Percentiles rank a stretch among this genome's conserved stretches.
These are phyloP conservation scores for Drechmeria coniospora DNA, from an alignment of 2,329 filamentous ascomycete genomes.

Conservation along the genomic window DNA sequence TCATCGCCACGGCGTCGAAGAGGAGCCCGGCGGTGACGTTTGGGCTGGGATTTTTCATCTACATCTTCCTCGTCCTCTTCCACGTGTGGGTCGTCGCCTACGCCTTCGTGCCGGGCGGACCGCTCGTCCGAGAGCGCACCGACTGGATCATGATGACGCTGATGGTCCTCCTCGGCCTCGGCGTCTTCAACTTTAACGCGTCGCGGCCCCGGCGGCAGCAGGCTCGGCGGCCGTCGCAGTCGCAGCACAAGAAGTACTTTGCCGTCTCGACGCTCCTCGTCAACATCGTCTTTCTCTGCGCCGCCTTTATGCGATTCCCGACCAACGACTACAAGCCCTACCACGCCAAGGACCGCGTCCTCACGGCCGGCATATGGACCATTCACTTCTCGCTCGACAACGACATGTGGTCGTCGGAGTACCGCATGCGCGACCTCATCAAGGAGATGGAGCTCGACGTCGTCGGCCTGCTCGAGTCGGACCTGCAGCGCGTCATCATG, in stretches of 20 bases:
- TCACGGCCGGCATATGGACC: constrained; percentile 96
- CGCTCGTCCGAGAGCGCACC: constrained; percentile 80
- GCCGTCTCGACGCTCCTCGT: constrained; percentile 49
- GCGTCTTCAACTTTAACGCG: constrained; percentile 57
- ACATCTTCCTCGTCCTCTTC: constrained; percentile 91
- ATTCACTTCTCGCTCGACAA: constrained; percentile 97
- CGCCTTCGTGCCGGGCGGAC: constrained; percentile 90
- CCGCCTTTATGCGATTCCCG: constrained; percentile 83
- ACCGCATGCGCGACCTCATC: constrained; percentile 81
- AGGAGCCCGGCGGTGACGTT: constrained; percentile 69
- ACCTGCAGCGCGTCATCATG: constrained; percentile 97
- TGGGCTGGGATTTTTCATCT: constrained; percentile 75
- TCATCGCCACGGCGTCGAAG: constrained; percentile 62
- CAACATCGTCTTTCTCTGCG: constrained; percentile 63
- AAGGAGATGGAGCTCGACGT: constrained; percentile 95
- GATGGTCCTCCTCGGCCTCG: constrained; percentile 72
- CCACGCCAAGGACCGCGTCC: constrained; percentile 69
- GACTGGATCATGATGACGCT: constrained; percentile 87
- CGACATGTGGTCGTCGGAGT: constrained; percentile 96
- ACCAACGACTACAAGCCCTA: constrained; percentile 84
- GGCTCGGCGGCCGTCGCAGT: constrained; percentile 13
- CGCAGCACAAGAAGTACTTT: constrained; percentile 36
- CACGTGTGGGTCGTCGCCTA: constrained; percentile 98
- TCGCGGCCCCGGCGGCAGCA: constrained; percentile 27
- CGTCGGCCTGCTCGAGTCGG: constrained; percentile 82